A percentile compares a stretch with the other conserved stretches of the same genome.
Evolutionary conservation across 352 stramenopile genomes (phyloP).

Genomic region (Pythium sp.): DNA sequence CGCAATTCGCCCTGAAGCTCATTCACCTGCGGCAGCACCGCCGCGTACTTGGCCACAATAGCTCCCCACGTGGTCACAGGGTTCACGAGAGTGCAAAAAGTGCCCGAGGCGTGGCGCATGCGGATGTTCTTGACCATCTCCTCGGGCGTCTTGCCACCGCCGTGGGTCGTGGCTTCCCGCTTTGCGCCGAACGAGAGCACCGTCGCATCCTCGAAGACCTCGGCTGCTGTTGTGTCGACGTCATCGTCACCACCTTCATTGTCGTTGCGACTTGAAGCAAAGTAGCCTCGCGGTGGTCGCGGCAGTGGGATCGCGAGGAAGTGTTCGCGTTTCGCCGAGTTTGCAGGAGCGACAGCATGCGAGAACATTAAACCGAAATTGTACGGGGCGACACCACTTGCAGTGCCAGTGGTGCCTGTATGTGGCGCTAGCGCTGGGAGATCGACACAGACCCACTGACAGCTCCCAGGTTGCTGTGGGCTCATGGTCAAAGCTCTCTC

Average conservation of each 20-base stretch:
- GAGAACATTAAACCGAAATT: conserved; percentile 67
- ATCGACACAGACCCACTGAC: conserved; percentile 61
- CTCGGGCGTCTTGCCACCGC: conserved; percentile 69
- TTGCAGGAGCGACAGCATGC: conserved; percentile 17
- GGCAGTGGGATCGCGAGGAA: conserved; percentile 52
- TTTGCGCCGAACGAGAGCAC: conserved; percentile 57
- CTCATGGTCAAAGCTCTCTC: conserved; percentile 17
- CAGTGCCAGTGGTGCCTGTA: background rate
- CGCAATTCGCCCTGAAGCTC: conserved; percentile 56
- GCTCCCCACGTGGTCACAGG: conserved; percentile 46
- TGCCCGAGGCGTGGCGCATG: conserved; percentile 77
- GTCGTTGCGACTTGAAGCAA: background rate
- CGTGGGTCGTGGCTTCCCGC: conserved; percentile 57
- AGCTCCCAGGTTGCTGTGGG: background rate
- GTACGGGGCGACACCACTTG: conserved; percentile 14
- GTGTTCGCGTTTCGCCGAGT: background rate
- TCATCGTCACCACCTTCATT: conserved; percentile 5
- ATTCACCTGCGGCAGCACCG: conserved; percentile 36
- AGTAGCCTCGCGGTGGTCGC: conserved; percentile 23
- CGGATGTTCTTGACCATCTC: conserved; percentile 88
- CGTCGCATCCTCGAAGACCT: conserved; percentile 64
- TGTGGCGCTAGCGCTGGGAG: conserved; percentile 23
- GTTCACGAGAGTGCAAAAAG: conserved; percentile 69
- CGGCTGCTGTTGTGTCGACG: conserved; percentile 1
- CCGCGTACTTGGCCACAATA: conserved; percentile 37